Evolutionary conservation across 768 basidiomycete species (phyloP), one percentile per base, ranked within the genome.

Genomic region (Leccinum disarticulatum): DNA sequence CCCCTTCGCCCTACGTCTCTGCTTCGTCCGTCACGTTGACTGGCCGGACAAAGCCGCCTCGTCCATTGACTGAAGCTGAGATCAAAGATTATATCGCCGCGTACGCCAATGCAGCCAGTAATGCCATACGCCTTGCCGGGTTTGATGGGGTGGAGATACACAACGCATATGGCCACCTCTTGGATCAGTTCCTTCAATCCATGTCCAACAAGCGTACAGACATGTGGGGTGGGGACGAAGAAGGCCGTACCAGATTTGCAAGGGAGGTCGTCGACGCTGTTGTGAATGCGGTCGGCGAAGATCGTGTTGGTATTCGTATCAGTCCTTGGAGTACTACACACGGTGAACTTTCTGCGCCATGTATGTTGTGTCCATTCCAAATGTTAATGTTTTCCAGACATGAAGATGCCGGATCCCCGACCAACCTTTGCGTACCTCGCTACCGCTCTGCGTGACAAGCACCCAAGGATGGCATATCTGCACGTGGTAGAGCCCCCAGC

Each of bases 191-290:
- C 76, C 60, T 85, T 10, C 84, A 87, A 64, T 76, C 80, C 28
- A 67, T 76, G n/a, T 76, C 75, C 36, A 89, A 90, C 70, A 65
- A 77, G 5, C 79, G 87, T 15, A 83, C 80, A 7, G 88, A 90
- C 67, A 73, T 79, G 49, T 92, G 87, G 69, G 90, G 90, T 0
- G 90, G 90, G 2, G 81, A 79, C 49, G 72, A 89, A 30, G 82
- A 87, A 68, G 82, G 81, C 57, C 77, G 90, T 6, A 74, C 78
- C 1, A 76, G 82, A 28, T 90, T 91, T 68, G 66, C 71, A 0
- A 72, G 87, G 6, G 83, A 87, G 59, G 74, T 87, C 41, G 67
- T 84, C 7, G 77, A 81, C 36, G 83, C 82, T 2, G 72, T 88
- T 1, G 74, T 73, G 3, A 68, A 77, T 0, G 80, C 81, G 1